Percentiles rank a stretch among this genome's conserved stretches.
These are phyloP conservation scores for Nakazawaea ernobii DNA, from an alignment of 805 yeast genomes.

Conservation along the genomic window DNA sequence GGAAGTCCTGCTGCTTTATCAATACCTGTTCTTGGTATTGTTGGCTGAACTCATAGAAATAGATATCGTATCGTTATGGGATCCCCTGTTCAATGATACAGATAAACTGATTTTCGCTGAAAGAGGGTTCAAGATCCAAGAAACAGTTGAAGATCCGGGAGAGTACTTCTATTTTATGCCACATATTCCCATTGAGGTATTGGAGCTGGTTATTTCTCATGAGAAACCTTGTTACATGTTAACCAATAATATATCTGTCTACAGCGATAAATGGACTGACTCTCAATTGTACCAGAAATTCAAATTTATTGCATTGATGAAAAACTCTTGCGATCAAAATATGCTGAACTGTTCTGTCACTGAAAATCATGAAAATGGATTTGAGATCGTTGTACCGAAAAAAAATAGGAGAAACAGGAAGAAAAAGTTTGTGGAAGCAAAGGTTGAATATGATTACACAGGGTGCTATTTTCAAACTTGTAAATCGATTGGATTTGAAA, in stretches of 20 bases:
- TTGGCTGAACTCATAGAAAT: constrained; percentile 12
- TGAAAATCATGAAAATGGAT: neutral
- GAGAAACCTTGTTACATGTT: constrained; percentile 21
- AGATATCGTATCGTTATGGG: constrained; percentile 20
- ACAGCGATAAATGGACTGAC: constrained; percentile 21
- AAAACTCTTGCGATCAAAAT: neutral
- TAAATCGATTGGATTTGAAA: constrained; percentile 11
- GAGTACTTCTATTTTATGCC: constrained; percentile 25
- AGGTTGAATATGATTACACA: constrained; percentile 18
- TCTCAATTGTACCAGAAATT: constrained; percentile 20
- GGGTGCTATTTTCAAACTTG: constrained; percentile 17
- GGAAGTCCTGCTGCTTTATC: constrained; percentile 22
- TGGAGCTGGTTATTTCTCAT: constrained; percentile 19
- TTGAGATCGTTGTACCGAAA: neutral
- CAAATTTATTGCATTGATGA: constrained; percentile 20
- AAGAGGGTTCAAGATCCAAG: constrained; percentile 10
- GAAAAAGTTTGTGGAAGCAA: constrained; percentile 17
- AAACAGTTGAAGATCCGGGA: neutral
- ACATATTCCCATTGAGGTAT: constrained; percentile 24
- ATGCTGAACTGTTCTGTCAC: neutral
- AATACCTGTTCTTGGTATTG: constrained; percentile 19
- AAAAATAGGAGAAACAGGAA: constrained; percentile 11
- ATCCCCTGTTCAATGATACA: constrained; percentile 22
- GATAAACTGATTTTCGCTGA: constrained; percentile 18
- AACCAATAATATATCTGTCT: constrained; percentile 25